Conservation (phyloP, 768 basidiomycete species). For the Amanita muscaria region DNA sequence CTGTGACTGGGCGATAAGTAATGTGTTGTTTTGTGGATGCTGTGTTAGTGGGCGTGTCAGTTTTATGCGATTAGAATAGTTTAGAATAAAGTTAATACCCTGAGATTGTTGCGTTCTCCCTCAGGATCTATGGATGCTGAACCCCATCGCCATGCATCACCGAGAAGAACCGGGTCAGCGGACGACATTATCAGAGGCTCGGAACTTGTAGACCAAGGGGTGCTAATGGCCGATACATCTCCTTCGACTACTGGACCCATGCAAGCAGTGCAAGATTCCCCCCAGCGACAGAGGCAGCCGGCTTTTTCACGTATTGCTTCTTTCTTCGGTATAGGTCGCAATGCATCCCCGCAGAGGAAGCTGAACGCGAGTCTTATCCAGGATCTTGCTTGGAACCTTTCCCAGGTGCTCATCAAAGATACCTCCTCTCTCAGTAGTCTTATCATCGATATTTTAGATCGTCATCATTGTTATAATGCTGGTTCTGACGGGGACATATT, state of each 20-base stretch:
- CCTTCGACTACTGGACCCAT: slow-evolving; percentile 4
- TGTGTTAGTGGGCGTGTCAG: no score
- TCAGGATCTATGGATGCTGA: slow-evolving; percentile 17
- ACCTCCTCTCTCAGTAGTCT: neutral
- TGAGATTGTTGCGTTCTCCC: neutral
- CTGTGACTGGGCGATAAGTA: slow-evolving; percentile 21
- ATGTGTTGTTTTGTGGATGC: slow-evolving; percentile 3
- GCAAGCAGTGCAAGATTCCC: neutral
- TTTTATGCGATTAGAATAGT: no score
- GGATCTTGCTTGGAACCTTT: slow-evolving; percentile 32
- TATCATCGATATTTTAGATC: slow-evolving; percentile 27
- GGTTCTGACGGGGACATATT: slow-evolving; percentile 28
- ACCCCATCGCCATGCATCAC: slow-evolving; percentile 14
- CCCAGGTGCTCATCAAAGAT: slow-evolving; percentile 33
- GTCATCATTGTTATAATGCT: slow-evolving; percentile 41
- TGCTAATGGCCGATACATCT: neutral
- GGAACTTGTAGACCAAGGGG: slow-evolving; percentile 10
- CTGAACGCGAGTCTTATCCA: slow-evolving; percentile 40
- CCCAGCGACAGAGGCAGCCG: neutral
- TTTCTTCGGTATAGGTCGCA: slow-evolving; percentile 44
- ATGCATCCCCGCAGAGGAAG: slow-evolving; percentile 38
- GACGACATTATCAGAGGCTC: slow-evolving; percentile 30
- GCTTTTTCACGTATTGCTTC: slow-evolving; percentile 15
- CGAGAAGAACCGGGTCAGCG: slow-evolving; percentile 31
- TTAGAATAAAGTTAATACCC: neutral